phyloP scores from a whole-genome alignment of 768 basidiomycete species.

The Baorangia bicolor region DNA sequence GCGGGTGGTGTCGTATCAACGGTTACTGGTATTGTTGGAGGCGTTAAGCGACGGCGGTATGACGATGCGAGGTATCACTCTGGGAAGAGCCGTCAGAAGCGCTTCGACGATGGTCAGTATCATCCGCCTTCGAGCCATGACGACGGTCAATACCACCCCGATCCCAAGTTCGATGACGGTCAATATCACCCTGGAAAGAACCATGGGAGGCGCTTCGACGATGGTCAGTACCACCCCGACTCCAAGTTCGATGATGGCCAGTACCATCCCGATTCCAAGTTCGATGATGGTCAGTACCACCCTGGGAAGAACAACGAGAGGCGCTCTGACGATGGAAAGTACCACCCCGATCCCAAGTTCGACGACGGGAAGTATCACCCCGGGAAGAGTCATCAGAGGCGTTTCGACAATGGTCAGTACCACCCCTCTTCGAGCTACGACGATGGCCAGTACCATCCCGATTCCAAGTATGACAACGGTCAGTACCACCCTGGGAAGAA shows the following conservation, averaged over 20 bases:
- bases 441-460: slow-evolving; percentile 7
- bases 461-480: background rate
- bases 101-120: slow-evolving; percentile 20
- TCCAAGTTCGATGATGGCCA: background rate
- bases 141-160: slow-evolving; percentile 15
- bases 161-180: slow-evolving; percentile 15
- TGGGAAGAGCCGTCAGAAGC: slow-evolving; percentile 1
- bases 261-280: slow-evolving; percentile 9
- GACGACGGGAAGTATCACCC: background rate
- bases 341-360: slow-evolving; percentile 6
- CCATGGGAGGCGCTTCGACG: slow-evolving; percentile 7
- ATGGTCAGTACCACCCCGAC: slow-evolving; percentile 15
- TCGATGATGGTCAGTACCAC: slow-evolving; percentile 8
- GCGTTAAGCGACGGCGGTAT: background rate
- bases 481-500: background rate
- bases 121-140: background rate
- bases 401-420: slow-evolving; percentile 15
- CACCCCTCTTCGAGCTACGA: slow-evolving; percentile 5
- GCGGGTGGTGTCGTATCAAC: background rate
- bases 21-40: background rate
- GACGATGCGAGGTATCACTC: background rate
- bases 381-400: too few species aligned
- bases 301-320: background rate
- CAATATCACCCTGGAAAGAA: slow-evolving; percentile 10
- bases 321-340: slow-evolving; percentile 15